Evolutionary conservation across 1,284 basidiomycete genomes (phyloP), one percentile per base, ranked within the genome.

Genomic region (Neonothopanus nambi): DNA sequence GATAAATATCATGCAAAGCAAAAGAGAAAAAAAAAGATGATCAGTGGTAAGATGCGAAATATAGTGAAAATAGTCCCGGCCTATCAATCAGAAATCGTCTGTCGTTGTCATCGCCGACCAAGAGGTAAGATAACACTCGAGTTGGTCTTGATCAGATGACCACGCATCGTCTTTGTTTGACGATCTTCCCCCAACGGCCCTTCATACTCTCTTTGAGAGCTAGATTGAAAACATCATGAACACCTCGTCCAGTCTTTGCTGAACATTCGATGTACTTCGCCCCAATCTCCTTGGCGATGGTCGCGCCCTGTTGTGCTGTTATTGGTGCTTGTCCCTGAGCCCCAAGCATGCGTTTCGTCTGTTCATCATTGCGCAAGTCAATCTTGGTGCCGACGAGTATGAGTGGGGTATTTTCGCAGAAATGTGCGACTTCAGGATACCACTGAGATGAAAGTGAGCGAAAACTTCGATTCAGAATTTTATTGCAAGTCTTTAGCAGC

Each of bases 381-480:
- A 79, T 95, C 78, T 99, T 99, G 48, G 94, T 94, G 23, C 86
- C 95, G 45, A 99, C 92, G 26, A 99, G 82, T 61, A 99, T 85
- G 58, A 96, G 80, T 1, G 96, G 97, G 5, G 94, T 93, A 61
- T 85, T 86, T 67, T 95, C 92, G 76, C 95, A 98, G 67, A 98
- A 99, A 71, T 99, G 97, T 37, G 92, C 88, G 55, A 99, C 93
- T 74, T 99, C 96, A 24, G 95, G 95, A 71, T 89, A 93, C 96
- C 96, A 99, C 93, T 96, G 68, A 13, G 46, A 23, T 53, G 42
- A 54, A 6, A 11, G 38, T 17, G 42, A 43, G 47, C 21, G 41
- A 37, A 61, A 17, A 23, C 41, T 8, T 21, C 39, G 37, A 61
- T 17, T 20, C 41, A 42, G 8, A 33, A 11, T 33, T 9, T 9